Evolutionary conservation across 305 asterid genomes (phyloP).

Genomic region (Coffea humblotiana): DNA sequence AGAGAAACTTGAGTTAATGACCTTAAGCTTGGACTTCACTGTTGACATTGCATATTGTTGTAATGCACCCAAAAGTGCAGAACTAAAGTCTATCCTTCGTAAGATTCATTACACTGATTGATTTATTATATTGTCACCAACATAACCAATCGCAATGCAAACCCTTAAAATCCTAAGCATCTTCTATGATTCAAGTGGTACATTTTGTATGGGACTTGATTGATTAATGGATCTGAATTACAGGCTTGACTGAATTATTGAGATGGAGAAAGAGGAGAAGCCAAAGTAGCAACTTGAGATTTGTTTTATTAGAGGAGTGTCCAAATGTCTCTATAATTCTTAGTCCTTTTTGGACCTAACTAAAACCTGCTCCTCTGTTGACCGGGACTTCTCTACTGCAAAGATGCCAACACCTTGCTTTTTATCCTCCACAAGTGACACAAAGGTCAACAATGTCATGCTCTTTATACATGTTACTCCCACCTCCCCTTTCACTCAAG

Average conservation of each 20-base stretch:
- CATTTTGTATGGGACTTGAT: background rate
- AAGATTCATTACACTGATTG: background rate
- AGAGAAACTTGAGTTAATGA: background rate
- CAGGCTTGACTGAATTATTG: background rate
- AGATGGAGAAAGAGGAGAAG: background rate
- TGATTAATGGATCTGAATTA: background rate
- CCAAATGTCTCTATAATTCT: slow-evolving; percentile 1
- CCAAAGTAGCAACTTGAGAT: background rate
- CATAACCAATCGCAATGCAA: background rate
- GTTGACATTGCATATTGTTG: background rate
- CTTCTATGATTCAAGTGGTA: background rate
- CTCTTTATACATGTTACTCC: slow-evolving; percentile 25
- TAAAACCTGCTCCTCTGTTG: slow-evolving; percentile 18
- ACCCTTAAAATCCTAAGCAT: background rate
- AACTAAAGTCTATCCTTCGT: background rate
- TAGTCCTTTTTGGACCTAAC: slow-evolving; percentile 17
- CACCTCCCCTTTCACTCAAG: slow-evolving; percentile 9
- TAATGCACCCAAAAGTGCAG: background rate
- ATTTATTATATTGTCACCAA: background rate
- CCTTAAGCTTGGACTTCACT: background rate
- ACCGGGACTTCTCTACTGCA: slow-evolving; percentile 16
- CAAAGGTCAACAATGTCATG: slow-evolving; percentile 42
- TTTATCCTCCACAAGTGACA: background rate
- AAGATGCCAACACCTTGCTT: slow-evolving; percentile 5
- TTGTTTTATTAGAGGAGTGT: background rate